A percentile compares a stretch with the other conserved stretches of the same genome.
These are phyloP conservation scores for Cylindrotheca closterium DNA, from an alignment of 108 stramenopile species.

Conservation along the genomic window DNA sequence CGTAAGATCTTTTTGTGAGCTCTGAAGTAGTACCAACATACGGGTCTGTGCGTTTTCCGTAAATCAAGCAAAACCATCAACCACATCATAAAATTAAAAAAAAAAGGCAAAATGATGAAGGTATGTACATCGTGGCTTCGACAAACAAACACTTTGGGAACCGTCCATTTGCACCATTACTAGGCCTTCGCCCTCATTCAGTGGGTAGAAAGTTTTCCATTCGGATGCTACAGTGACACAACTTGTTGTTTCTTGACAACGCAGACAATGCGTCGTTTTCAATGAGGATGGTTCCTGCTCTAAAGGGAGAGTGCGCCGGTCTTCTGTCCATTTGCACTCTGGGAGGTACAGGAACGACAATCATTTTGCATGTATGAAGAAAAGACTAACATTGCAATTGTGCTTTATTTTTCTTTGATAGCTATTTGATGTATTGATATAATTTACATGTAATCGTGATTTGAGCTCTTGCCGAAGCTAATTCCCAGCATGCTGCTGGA, in stretches of 20 bases:
- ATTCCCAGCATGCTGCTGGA: no score
- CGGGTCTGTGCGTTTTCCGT: no score
- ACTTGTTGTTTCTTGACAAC: conserved; percentile 1
- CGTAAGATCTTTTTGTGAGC: no score
- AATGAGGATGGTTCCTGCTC: conserved; percentile 31
- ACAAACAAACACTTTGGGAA: no score
- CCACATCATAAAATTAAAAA: no score
- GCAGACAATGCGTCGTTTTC: conserved; percentile 41
- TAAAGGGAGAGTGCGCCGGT: conserved; percentile 37
- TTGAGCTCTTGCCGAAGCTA: no score
- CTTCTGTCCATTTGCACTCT: conserved; percentile 30
- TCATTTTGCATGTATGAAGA: background rate
- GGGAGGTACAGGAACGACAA: conserved; percentile 44
- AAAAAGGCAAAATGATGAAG: no score
- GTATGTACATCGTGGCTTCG: no score
- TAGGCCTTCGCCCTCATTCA: conserved; percentile 47
- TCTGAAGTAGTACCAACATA: no score
- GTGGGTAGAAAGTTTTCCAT: conserved; percentile 57
- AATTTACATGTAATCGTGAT: background rate
- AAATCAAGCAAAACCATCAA: no score
- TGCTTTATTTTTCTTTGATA: background rate
- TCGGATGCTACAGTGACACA: conserved; percentile 39
- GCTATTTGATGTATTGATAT: background rate
- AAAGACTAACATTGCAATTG: background rate
- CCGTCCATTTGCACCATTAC: conserved; percentile 55